Percentiles rank a stretch among this genome's conserved stretches.
These are phyloP conservation scores for Dactylellina leptospora DNA, from an alignment of 2,329 filamentous ascomycete species.

Conservation along the genomic window DNA sequence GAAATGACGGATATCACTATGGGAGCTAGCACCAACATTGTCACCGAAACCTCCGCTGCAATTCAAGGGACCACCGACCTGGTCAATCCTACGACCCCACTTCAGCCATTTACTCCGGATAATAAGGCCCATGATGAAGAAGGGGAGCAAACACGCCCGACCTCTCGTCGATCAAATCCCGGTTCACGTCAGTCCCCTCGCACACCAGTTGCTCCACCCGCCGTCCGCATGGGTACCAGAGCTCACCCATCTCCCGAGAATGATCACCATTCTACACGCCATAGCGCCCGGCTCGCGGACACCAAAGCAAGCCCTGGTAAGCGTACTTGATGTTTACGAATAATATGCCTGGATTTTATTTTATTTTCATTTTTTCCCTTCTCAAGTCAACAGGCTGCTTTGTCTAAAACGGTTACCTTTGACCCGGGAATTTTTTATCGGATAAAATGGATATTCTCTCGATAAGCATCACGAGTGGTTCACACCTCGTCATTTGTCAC, in stretches of 20 bases:
- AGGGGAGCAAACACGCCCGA: constrained; percentile 27
- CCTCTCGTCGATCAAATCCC: constrained; percentile 41
- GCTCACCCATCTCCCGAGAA: constrained; percentile 40
- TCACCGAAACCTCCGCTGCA: not conserved
- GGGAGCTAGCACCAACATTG: not conserved
- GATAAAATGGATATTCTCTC: too few species aligned
- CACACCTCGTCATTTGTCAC: constrained; percentile 6
- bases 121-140: constrained; percentile 20
- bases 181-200: constrained; percentile 32
- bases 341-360: not conserved
- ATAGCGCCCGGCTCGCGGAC: constrained; percentile 33
- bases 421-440: too few species aligned
- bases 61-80: constrained; percentile 21
- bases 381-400: too few species aligned
- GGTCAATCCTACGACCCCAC: constrained; percentile 5
- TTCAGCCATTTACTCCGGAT: constrained; percentile 16
- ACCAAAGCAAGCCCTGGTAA: constrained; percentile 18
- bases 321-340: not conserved
- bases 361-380: not conserved
- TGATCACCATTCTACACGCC: constrained; percentile 19
- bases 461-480: too few species aligned
- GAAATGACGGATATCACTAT: constrained; percentile 25
- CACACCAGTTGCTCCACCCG: constrained; percentile 18
- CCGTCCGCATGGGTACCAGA: constrained; percentile 39
- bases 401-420: too few species aligned